Evolutionary conservation across 768 basidiomycete species (phyloP).

Genomic region (Serendipita sp.): DNA sequence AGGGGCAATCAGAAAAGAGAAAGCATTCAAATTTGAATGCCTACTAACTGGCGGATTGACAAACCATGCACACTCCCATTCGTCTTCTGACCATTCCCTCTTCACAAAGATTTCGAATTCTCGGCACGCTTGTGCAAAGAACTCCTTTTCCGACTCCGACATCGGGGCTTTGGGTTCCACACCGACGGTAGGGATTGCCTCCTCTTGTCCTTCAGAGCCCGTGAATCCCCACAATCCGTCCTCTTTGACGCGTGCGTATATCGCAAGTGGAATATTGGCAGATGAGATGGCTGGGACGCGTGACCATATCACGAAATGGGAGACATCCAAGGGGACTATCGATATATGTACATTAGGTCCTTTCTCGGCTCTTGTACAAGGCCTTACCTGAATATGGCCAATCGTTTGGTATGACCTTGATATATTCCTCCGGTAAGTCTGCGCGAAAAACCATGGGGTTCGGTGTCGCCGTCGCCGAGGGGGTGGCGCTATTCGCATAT

Average conservation of each 20-base stretch:
- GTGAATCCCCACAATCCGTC: conserved; percentile 79
- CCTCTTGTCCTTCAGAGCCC: conserved; percentile 24
- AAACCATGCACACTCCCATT: conserved; percentile 91
- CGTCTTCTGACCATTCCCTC: conserved; percentile 46
- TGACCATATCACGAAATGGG: conserved; percentile 68
- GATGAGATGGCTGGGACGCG: conserved; percentile 54
- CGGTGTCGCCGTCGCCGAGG: conserved; percentile 11
- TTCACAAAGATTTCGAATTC: conserved; percentile 51
- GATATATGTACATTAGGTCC: not conserved
- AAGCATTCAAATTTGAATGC: not conserved
- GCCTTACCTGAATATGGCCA: conserved; percentile 71
- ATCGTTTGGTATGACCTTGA: conserved; percentile 66
- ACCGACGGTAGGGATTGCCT: conserved; percentile 33
- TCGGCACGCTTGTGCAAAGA: conserved; percentile 26
- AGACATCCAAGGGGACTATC: conserved; percentile 50
- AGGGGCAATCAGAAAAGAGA: conserved; percentile 7
- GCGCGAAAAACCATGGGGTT: conserved; percentile 33
- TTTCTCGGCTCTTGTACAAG: not conserved
- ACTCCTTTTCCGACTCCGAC: conserved; percentile 15
- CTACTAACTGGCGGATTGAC: conserved; percentile 67
- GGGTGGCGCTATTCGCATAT: not conserved
- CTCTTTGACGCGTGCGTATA: conserved; percentile 41
- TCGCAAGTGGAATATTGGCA: conserved; percentile 22
- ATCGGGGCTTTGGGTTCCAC: conserved; percentile 40
- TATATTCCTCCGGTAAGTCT: conserved; percentile 37